A percentile compares a stretch with the other conserved stretches of the same genome.
These are phyloP conservation scores for Metschnikowia proteae DNA, from an alignment of 805 yeast species.

Conservation along the genomic window DNA sequence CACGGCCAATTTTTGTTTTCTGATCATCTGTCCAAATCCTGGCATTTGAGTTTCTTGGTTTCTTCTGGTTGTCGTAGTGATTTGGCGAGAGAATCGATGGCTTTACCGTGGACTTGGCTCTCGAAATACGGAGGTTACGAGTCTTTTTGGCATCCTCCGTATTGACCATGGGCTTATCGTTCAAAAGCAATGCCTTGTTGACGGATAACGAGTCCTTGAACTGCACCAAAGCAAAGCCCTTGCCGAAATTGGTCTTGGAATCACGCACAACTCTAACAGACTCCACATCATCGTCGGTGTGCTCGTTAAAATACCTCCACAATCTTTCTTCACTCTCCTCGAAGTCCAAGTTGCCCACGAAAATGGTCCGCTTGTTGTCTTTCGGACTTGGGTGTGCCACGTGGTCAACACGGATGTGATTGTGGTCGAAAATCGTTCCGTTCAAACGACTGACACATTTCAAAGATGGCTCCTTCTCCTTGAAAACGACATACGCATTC, in stretches of 20 bases:
- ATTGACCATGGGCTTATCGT: constrained; percentile 54
- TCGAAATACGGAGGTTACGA: constrained; percentile 71
- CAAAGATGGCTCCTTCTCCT: constrained; percentile 45
- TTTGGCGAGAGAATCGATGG: constrained; percentile 44
- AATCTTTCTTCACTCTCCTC: constrained; percentile 87
- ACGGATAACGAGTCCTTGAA: constrained; percentile 72
- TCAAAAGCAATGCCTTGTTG: constrained; percentile 72
- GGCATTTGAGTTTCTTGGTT: constrained; percentile 19
- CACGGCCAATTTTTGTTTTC: constrained; percentile 77
- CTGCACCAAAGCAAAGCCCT: constrained; percentile 96
- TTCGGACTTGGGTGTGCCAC: constrained; percentile 88
- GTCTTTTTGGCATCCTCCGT: constrained; percentile 28
- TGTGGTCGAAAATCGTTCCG: constrained; percentile 61
- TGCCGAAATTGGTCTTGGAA: constrained; percentile 89
- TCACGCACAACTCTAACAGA: constrained; percentile 90
- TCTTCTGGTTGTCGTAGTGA: constrained; percentile 34
- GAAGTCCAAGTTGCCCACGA: constrained; percentile 91
- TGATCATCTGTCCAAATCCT: constrained; percentile 56
- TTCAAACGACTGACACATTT: constrained; percentile 52
- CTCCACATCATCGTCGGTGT: constrained; percentile 56
- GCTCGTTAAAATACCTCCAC: constrained; percentile 70
- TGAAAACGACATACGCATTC: constrained; percentile 85
- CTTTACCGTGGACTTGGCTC: constrained; percentile 44
- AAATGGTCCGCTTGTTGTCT: constrained; percentile 78
- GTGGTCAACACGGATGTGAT: constrained; percentile 87